Evolutionary conservation across 257 asterid species (phyloP).

Genomic region (Capsicum rhomboideum): DNA sequence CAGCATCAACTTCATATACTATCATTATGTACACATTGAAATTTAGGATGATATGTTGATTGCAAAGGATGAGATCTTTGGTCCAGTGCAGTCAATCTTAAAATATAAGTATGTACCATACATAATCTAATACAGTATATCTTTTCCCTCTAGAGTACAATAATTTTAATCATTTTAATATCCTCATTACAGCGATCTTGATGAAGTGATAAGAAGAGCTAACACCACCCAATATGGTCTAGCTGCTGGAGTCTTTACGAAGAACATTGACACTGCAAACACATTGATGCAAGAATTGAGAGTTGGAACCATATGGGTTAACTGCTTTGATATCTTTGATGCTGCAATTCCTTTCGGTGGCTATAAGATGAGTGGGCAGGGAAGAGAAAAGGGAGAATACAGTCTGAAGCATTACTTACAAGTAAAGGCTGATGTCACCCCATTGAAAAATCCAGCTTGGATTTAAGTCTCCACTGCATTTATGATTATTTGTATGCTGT

Average conservation of each 20-base stretch:
- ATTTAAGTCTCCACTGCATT: too few species aligned
- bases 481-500: background rate
- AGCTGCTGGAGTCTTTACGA: constrained; percentile 90
- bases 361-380: constrained; percentile 89
- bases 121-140: too few species aligned
- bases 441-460: constrained; percentile 88
- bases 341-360: constrained; percentile 96
- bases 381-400: constrained; percentile 91
- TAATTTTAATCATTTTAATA: too few species aligned
- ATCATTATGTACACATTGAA: background rate
- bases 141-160: too few species aligned
- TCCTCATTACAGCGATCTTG: constrained; percentile 42
- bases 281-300: constrained; percentile 71
- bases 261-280: constrained; percentile 74
- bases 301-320: constrained; percentile 85
- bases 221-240: constrained; percentile 58
- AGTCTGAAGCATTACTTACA: constrained; percentile 86
- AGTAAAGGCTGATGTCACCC: constrained; percentile 83
- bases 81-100: constrained; percentile 80
- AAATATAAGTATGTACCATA: constrained; percentile 45
- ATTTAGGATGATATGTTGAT: constrained; percentile 74
- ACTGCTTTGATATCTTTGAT: constrained; percentile 69
- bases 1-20: background rate
- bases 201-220: constrained; percentile 68
- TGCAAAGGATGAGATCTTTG: constrained; percentile 87